phyloP scores from a whole-genome alignment of 441 rosid species.

The Metrosideros polymorpha region DNA sequence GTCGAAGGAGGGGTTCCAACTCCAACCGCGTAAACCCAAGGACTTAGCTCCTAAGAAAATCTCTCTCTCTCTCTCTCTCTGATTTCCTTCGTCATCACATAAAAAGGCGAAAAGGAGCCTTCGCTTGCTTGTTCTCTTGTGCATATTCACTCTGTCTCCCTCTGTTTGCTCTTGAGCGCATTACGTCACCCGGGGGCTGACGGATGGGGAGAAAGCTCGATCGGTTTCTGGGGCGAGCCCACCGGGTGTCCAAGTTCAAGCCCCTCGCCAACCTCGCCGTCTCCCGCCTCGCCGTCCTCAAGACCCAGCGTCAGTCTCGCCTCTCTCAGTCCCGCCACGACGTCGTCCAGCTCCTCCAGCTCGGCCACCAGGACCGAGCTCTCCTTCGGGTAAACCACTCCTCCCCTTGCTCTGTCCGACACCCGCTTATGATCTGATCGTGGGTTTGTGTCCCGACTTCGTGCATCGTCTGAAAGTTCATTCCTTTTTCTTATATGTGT shows the following conservation, averaged over 20 bases:
- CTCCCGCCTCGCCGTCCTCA: conserved; percentile 65
- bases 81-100: conserved; percentile 7
- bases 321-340: conserved; percentile 59
- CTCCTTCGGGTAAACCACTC: conserved; percentile 51
- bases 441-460: background rate
- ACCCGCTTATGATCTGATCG: background rate
- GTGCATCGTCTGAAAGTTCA: background rate
- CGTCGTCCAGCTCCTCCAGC: conserved; percentile 72
- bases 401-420: background rate
- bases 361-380: conserved; percentile 64
- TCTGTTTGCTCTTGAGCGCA: background rate
- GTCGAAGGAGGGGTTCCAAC: background rate
- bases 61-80: too few relatives aligned
- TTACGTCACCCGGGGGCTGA: background rate
- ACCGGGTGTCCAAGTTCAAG: conserved; percentile 56
- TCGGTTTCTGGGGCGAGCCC: conserved; percentile 53
- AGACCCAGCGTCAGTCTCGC: conserved; percentile 59
- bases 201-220: conserved; percentile 79
- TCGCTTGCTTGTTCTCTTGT: conserved; percentile 7
- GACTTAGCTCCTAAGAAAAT: background rate
- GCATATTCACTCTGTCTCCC: background rate
- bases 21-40: background rate
- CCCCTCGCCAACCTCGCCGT: conserved; percentile 44
- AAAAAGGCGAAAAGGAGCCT: conserved; percentile 1
- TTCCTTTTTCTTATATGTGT: too few relatives aligned